Evolutionary conservation across 805 yeast species (phyloP).

Genomic region (Candida sakaeoensis): DNA sequence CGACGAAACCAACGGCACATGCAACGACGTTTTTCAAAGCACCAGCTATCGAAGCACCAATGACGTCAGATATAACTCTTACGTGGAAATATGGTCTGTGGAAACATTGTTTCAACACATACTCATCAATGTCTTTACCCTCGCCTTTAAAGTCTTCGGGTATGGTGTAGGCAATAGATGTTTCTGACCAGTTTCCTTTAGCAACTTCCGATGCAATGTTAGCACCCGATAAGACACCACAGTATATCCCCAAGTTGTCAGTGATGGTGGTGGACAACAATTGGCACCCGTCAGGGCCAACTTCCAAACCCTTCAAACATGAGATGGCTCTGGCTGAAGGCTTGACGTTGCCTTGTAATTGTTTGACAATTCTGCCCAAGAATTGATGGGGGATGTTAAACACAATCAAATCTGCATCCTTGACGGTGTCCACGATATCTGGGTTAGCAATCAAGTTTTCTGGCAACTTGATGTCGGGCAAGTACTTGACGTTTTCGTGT

Average conservation of each 20-base stretch:
- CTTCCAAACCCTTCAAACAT: slow-evolving; percentile 93
- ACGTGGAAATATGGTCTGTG: slow-evolving; percentile 99
- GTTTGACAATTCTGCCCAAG: slow-evolving; percentile 68
- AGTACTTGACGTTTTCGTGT: slow-evolving; percentile 92
- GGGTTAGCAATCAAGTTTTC: slow-evolving; percentile 86
- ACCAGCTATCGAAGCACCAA: slow-evolving; percentile 95
- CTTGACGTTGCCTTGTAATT: slow-evolving; percentile 71
- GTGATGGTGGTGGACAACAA: slow-evolving; percentile 76
- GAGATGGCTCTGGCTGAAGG: slow-evolving; percentile 82
- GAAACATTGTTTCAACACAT: slow-evolving; percentile 74
- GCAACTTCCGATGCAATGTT: slow-evolving; percentile 98
- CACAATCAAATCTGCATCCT: slow-evolving; percentile 79
- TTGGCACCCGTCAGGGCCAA: slow-evolving; percentile 79
- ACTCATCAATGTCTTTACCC: slow-evolving; percentile 70
- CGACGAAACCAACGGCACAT: slow-evolving; percentile 93
- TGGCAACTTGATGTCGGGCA: slow-evolving; percentile 87
- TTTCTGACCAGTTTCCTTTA: slow-evolving; percentile 92
- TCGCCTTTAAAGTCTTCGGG: slow-evolving; percentile 68
- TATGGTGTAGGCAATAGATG: slow-evolving; percentile 85
- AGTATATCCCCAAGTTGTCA: slow-evolving; percentile 76
- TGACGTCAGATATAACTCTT: slow-evolving; percentile 84
- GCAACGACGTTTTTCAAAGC: slow-evolving; percentile 97
- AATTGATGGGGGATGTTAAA: slow-evolving; percentile 98
- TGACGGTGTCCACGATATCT: slow-evolving; percentile 68
- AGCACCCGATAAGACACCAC: slow-evolving; percentile 97